Conservation (phyloP, 768 basidiomycete species). For the Leccinum uliginosum region DNA sequence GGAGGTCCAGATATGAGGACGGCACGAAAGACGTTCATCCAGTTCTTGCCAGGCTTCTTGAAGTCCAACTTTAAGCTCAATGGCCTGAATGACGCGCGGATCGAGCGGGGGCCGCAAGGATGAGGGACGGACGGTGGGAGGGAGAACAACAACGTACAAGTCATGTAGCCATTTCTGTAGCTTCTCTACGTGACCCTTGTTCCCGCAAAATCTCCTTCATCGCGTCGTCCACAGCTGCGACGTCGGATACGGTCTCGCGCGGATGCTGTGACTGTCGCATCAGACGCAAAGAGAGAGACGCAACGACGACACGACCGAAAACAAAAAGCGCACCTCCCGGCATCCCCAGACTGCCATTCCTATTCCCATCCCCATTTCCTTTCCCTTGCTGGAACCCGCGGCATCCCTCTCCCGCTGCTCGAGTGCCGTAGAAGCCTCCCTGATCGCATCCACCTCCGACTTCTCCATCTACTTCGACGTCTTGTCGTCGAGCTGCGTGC, state of each 20-base stretch:
- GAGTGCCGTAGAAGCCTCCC: constrained; percentile 71
- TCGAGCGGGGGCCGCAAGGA: too few relatives aligned
- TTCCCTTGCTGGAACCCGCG: constrained; percentile 25
- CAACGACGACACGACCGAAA: not conserved
- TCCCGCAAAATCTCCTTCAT: constrained; percentile 93
- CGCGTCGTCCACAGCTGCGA: constrained; percentile 88
- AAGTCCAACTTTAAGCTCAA: constrained; percentile 69
- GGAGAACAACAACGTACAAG: constrained; percentile 61
- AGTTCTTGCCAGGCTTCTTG: constrained; percentile 92
- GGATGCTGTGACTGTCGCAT: constrained; percentile 6
- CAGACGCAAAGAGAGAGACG: too few relatives aligned
- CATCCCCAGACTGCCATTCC: constrained; percentile 7
- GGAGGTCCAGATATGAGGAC: constrained; percentile 91
- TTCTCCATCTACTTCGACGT: constrained; percentile 75
- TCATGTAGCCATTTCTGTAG: constrained; percentile 81
- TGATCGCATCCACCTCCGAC: constrained; percentile 74
- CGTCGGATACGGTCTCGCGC: constrained; percentile 39
- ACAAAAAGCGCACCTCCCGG: constrained; percentile 12
- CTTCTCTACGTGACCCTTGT: constrained; percentile 89
- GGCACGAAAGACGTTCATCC: constrained; percentile 81
- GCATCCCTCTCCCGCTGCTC: constrained; percentile 64
- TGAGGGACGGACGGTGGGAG: not conserved
- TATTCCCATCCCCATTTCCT: constrained; percentile 1
- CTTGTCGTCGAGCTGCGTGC: constrained; percentile 70
- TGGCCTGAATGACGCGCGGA: constrained; percentile 48